Evolutionary conservation across 192 early-diverging fungal species (phyloP), one percentile per base, ranked within the genome.

Genomic region (Paraglomus brasilianum): DNA sequence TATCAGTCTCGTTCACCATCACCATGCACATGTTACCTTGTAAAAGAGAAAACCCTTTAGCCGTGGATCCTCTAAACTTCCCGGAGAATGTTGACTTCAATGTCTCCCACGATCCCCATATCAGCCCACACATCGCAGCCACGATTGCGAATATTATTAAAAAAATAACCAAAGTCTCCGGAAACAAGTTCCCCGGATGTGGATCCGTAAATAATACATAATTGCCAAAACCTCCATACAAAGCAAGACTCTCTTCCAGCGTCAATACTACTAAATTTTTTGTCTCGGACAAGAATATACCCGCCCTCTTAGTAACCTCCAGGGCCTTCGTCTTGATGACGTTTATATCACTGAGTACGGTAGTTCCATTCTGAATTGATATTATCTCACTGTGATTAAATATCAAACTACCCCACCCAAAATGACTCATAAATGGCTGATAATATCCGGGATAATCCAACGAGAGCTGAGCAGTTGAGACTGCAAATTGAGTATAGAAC

Each of bases 401-500:
- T 30, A 30, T 30, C 30, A 30, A 30, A 30, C 30, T 30, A 30
- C 30, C 78, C 82, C 82, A 83, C 10, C 78, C 75, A 47, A 83
- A 83, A 44, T 81, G 73, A 0, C 79, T 75, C 0, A 76, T 77
- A 58, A 83, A 83, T 2, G 78, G 74, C 3, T 71, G 50, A 49
- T 83, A 81, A 55, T 81, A 83, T 6, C 67, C 58, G 9, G 82
- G 82, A 43, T 83, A 83, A 51, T 77, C 71, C 60, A 83, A 15
- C 41, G 74, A 76, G 39, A 83, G 73, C 53, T 79, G 79, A 2
- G 79, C 80, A 1, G 73, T 74, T 47, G 74, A 71, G 13, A 83
- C 71, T 53, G 81, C 76, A 57, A 83, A 83, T 62, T 83, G 82
- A 6, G 77, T 63, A 41, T 83, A 83, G 58, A 72, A 77, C n/a